Conservation (phyloP, 768 basidiomycete genomes). For the Russula ochroleuca region DNA sequence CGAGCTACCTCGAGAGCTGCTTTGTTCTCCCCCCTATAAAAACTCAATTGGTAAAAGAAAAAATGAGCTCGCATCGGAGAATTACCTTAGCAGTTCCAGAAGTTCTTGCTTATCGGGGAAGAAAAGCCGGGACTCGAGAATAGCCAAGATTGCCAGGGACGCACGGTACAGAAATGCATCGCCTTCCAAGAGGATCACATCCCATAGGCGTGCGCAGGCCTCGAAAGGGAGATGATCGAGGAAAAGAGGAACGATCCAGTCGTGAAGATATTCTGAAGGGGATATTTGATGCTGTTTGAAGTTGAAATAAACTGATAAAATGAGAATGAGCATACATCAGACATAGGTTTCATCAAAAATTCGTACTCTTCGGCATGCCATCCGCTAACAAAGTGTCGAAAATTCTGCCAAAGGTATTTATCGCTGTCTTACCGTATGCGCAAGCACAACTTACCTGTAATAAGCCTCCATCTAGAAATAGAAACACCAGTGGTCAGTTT, state of each 20-base stretch:
- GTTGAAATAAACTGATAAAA: conserved; percentile 77
- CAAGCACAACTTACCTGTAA: conserved; percentile 55
- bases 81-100: conserved; percentile 67
- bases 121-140: conserved; percentile 81
- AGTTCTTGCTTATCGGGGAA: conserved; percentile 81
- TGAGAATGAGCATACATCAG: conserved; percentile 3
- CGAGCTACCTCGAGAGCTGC: conserved; percentile 79
- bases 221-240: conserved; percentile 87
- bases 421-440: not conserved
- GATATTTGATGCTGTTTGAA: conserved; percentile 92
- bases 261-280: conserved; percentile 74
- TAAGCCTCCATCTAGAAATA: conserved; percentile 80
- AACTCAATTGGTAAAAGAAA: not conserved
- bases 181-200: conserved; percentile 81
- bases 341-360: not conserved
- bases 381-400: conserved; percentile 91
- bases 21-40: conserved; percentile 68
- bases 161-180: conserved; percentile 87
- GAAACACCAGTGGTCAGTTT: conserved; percentile 18
- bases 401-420: conserved; percentile 50
- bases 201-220: conserved; percentile 85
- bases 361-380: conserved; percentile 86
- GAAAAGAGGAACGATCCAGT: conserved; percentile 80
- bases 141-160: conserved; percentile 74
- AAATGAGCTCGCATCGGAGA: conserved; percentile 12